A percentile compares a stretch with the other conserved stretches of the same genome.
phyloP scores from a whole-genome alignment of 176 grass and related monocot genomes.

The Triticum aestivum region DNA sequence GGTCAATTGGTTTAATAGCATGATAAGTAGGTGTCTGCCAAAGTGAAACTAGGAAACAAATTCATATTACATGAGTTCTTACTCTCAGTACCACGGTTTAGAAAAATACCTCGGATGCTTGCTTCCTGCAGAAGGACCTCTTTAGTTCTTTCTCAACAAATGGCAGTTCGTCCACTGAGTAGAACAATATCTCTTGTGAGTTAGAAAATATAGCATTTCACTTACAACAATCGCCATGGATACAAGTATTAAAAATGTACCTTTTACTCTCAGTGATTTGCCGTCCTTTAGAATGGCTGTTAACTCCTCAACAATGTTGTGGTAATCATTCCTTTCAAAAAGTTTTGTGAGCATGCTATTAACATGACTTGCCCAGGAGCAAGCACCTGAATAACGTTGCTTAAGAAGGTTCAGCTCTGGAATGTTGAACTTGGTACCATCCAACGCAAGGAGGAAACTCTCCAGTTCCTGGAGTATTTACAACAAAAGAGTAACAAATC shows the following conservation, averaged over 20 bases:
- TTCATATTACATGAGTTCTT: not conserved
- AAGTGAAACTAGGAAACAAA: not conserved
- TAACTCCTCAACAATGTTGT: constrained; percentile 63
- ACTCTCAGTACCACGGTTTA: constrained; percentile 1
- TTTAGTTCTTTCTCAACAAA: constrained; percentile 68
- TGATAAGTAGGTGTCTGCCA: not conserved
- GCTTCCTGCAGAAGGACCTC: constrained; percentile 74
- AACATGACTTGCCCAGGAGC: constrained; percentile 58
- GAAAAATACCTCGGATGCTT: constrained; percentile 65
- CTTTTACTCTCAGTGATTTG: constrained; percentile 62
- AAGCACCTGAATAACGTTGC: constrained; percentile 52
- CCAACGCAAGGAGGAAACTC: constrained; percentile 49
- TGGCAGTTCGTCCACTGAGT: constrained; percentile 69
- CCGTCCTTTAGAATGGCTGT: constrained; percentile 56
- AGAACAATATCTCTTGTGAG: constrained; percentile 29
- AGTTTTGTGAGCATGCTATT: constrained; percentile 52
- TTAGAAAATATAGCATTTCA: constrained; percentile 15
- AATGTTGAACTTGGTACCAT: constrained; percentile 67
- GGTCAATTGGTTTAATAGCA: not conserved
- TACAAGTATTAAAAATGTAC: constrained; percentile 32
- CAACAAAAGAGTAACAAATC: constrained; percentile 20
- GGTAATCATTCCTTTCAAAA: constrained; percentile 51
- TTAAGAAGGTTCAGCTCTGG: constrained; percentile 69
- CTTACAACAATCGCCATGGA: constrained; percentile 20
- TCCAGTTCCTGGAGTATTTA: constrained; percentile 71